Base-by-base conservation (phyloP, 2,329 filamentous ascomycete genomes). In the Beauveria caledonica region DNA sequence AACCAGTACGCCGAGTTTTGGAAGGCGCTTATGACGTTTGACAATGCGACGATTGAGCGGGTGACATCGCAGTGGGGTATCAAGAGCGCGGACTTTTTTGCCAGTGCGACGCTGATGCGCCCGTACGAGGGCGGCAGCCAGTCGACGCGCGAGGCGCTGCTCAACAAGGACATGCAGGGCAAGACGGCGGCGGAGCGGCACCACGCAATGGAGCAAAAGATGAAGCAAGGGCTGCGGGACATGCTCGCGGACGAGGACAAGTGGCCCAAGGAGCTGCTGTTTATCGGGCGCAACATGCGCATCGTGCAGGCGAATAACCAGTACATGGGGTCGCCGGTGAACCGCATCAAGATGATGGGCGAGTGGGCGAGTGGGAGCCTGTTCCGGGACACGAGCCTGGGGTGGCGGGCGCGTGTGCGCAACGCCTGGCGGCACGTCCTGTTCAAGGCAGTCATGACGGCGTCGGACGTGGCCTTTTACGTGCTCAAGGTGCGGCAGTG, bases 261-360 rank as follows among this genome's bases (percentile, higher is more conserved):
- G 71, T 93, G 90, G 86, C 92, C 92, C 5, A 88, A 89, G 69
- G 92, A 96, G 72, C 86, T 97, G 62, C 86, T 96, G 68, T 96
- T 97, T 73, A 92, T 97, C 67, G 91, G 90, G 1, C 84, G 92
- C 44, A 96, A 96, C 72, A 85, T 96, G 79, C 85, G 92, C 58
- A 96, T 97, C 68, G 92, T 96, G 2, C 92, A 96, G 74, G 90
- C 87, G 6, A 95, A 96, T 74, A 96, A 96, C 71, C 91, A 96
- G 70, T 93, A 89, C 73, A 82, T 96, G 56, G 92, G 92, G 23
- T 90, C 87, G 0, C 92, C 92, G 0, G 91, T 96, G 48, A 97
- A 97, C 73, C 80, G 94, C 1, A 85, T 97, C 73, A 97, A 97
- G 77, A 92, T 96, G 71, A 97, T 94, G 64, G 92, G 92, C 23